Evolutionary conservation across 2,329 filamentous ascomycete species (phyloP).

Genomic region (Verticillium albo-atrum): DNA sequence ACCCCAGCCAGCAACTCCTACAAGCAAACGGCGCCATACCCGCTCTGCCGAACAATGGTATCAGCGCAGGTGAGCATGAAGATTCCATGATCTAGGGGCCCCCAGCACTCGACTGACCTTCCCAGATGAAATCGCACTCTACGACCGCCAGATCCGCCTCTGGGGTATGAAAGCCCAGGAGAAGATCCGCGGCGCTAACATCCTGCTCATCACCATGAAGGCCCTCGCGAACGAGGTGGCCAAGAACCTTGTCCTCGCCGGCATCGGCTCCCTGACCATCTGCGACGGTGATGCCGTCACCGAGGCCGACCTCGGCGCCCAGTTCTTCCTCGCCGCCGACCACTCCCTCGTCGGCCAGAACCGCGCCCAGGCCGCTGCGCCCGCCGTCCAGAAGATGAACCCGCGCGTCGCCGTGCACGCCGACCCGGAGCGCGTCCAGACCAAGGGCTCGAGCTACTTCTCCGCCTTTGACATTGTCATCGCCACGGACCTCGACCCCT

Average conservation of each 20-base stretch:
- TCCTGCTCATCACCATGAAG: constrained; percentile 84
- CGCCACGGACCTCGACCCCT: constrained; percentile 79
- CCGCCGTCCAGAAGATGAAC: constrained; percentile 81
- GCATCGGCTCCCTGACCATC: constrained; percentile 85
- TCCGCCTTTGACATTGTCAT: constrained; percentile 79
- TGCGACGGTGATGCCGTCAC: constrained; percentile 73
- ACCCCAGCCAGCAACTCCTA: constrained; percentile 3
- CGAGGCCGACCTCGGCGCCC: constrained; percentile 74
- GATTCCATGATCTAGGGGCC: not conserved
- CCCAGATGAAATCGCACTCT: constrained; percentile 89
- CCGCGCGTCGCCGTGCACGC: constrained; percentile 75
- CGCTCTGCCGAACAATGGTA: constrained; percentile 14
- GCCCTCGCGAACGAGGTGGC: constrained; percentile 91
- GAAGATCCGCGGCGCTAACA: constrained; percentile 82
- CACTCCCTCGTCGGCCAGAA: constrained; percentile 72
- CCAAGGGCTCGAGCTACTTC: constrained; percentile 72
- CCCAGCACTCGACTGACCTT: constrained; percentile 1
- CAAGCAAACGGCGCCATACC: constrained; percentile 11
- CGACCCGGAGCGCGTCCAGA: constrained; percentile 62
- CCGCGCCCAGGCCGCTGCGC: constrained; percentile 75
- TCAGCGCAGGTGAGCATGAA: constrained; percentile 21
- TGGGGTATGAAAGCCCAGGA: constrained; percentile 97
- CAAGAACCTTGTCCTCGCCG: constrained; percentile 89
- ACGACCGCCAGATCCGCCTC: constrained; percentile 93
- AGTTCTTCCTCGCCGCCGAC: constrained; percentile 70